A percentile compares a stretch with the other conserved stretches of the same genome.
These are phyloP conservation scores for Xylariaceae sp. DNA, from an alignment of 2,329 filamentous ascomycete species.

Conservation along the genomic window DNA sequence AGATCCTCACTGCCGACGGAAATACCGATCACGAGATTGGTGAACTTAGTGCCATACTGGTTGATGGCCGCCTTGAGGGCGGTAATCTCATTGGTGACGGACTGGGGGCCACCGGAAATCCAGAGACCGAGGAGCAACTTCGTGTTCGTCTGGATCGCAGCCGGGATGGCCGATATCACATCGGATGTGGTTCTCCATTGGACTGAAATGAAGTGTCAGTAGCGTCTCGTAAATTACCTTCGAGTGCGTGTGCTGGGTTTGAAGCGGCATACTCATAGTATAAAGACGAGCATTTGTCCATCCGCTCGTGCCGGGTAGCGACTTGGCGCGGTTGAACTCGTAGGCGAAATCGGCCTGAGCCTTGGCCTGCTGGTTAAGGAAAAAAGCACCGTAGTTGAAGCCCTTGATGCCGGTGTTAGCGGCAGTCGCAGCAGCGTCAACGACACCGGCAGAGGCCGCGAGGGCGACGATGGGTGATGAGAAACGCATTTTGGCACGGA, in stretches of 20 bases:
- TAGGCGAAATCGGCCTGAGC: slow-evolving; percentile 32
- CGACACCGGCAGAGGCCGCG: slow-evolving; percentile 26
- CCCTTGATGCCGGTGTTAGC: slow-evolving; percentile 27
- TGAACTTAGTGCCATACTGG: slow-evolving; percentile 39
- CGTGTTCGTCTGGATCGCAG: slow-evolving; percentile 47
- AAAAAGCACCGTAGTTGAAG: slow-evolving; percentile 36
- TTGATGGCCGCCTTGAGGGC: slow-evolving; percentile 47
- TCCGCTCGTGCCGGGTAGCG: slow-evolving; percentile 29
- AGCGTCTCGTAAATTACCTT: background rate
- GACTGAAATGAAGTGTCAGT: slow-evolving; percentile 25
- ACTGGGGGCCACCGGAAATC: slow-evolving; percentile 35
- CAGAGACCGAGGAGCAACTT: slow-evolving; percentile 53
- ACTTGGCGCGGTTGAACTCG: slow-evolving; percentile 33
- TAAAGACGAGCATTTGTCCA: slow-evolving; percentile 34
- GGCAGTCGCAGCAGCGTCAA: slow-evolving; percentile 12
- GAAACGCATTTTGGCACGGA: slow-evolving; percentile 30
- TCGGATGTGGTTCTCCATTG: slow-evolving; percentile 38
- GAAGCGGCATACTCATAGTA: slow-evolving; percentile 30
- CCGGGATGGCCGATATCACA: slow-evolving; percentile 66
- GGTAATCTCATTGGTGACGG: slow-evolving; percentile 46
- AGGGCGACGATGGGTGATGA: slow-evolving; percentile 26
- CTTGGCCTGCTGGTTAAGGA: slow-evolving; percentile 33
- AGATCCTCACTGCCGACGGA: slow-evolving; percentile 55
- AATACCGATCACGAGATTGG: slow-evolving; percentile 48
- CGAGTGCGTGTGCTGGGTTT: background rate